Evolutionary conservation across 495 filamentous ascomycete species (phyloP).

Genomic region (Durotheca rogersii): DNA sequence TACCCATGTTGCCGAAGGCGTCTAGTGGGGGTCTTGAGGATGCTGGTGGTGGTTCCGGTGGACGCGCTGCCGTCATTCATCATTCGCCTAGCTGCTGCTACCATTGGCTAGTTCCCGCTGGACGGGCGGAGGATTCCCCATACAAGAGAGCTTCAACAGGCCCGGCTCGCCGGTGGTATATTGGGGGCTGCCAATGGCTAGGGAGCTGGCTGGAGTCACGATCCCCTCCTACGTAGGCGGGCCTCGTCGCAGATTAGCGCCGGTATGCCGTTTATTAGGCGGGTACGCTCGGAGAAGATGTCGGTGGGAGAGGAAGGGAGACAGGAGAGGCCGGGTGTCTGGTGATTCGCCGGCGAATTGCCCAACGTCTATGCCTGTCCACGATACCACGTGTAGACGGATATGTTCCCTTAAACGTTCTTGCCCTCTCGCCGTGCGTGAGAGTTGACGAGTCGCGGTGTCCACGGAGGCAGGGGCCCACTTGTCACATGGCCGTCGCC

Average conservation of each 20-base stretch:
- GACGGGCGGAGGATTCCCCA: neutral
- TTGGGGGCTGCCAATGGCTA: too few relatives aligned
- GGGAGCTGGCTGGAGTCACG: too few relatives aligned
- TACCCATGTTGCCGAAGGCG: conserved; percentile 23
- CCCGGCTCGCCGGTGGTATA: neutral
- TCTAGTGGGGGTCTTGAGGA: neutral
- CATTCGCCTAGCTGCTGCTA: conserved; percentile 1
- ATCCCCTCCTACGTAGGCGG: too few relatives aligned
- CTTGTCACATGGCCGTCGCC: conserved; percentile 16
- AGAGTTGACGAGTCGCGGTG: conserved; percentile 26
- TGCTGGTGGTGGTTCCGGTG: neutral
- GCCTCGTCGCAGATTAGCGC: too few relatives aligned
- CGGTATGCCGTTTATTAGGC: too few relatives aligned
- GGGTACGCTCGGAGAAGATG: too few relatives aligned
- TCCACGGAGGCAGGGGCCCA: conserved; percentile 2
- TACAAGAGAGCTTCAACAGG: neutral
- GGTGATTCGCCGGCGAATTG: too few relatives aligned
- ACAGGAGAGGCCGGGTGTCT: too few relatives aligned
- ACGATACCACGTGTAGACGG: neutral
- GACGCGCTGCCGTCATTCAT: conserved; percentile 4
- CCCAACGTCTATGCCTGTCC: too few relatives aligned
- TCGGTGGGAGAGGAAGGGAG: too few relatives aligned
- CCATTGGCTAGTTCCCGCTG: conserved; percentile 1
- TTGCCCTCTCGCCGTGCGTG: neutral
- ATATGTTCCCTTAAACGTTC: neutral